A percentile compares a stretch with the other conserved stretches of the same genome.
phyloP scores from a whole-genome alignment of 176 grass and related monocot species.

The Leersia perrieri region DNA sequence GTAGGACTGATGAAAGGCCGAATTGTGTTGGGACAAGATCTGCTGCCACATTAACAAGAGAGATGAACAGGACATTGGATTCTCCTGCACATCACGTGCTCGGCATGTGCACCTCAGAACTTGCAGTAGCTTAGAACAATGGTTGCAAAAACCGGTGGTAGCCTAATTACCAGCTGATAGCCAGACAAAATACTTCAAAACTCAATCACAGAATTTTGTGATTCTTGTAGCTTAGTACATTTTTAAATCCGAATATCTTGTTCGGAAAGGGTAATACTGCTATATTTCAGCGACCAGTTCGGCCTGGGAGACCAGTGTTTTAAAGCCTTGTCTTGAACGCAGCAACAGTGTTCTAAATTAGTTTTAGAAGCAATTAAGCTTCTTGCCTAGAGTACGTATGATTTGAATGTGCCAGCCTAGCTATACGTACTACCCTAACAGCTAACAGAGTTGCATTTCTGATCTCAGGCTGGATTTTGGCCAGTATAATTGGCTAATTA shows the following conservation, averaged over 20 bases:
- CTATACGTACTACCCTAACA: neutral
- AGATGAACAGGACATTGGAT: constrained; percentile 1
- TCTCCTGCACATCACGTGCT: constrained; percentile 29
- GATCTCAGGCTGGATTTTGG: neutral
- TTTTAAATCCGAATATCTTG: neutral
- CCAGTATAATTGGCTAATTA: constrained; percentile 8
- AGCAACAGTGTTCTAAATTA: no score
- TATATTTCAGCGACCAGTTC: no score
- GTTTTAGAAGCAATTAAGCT: neutral
- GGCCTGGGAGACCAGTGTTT: no score
- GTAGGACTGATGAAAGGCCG: neutral
- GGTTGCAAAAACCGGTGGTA: neutral
- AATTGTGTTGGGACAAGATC: constrained; percentile 7
- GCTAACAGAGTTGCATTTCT: neutral
- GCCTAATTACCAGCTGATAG: neutral
- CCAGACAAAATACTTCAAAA: neutral
- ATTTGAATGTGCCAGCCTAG: neutral
- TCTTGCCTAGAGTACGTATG: neutral
- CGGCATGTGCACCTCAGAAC: neutral
- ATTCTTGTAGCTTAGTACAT: neutral
- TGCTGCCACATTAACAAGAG: constrained; percentile 21
- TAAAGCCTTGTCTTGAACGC: neutral
- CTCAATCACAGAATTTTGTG: neutral
- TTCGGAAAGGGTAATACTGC: no score
- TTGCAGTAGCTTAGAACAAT: neutral